Conservation (phyloP, 805 yeast species). For the Candida orba region DNA sequence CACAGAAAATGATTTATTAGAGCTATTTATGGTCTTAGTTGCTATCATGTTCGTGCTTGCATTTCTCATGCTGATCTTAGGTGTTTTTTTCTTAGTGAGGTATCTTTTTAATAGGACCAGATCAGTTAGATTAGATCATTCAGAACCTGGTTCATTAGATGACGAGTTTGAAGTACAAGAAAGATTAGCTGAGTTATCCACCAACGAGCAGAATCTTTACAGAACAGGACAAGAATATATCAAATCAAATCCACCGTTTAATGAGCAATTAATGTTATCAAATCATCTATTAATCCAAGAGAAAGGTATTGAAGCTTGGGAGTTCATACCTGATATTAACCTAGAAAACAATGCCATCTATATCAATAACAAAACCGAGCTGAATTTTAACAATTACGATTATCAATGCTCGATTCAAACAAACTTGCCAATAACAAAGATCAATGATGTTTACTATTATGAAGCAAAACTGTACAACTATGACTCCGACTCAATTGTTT, state of each 20-base stretch:
- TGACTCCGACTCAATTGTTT: conserved; percentile 47
- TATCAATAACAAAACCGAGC: conserved; percentile 39
- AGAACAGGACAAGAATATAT: conserved; percentile 37
- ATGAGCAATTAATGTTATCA: conserved; percentile 24
- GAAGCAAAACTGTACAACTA: conserved; percentile 60
- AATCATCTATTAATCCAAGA: conserved; percentile 50
- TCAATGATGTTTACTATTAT: conserved; percentile 46
- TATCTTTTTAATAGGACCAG: neutral
- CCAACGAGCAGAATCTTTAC: conserved; percentile 47
- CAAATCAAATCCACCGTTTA: conserved; percentile 16
- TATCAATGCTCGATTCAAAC: conserved; percentile 34
- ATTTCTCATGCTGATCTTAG: conserved; percentile 4
- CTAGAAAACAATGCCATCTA: conserved; percentile 42
- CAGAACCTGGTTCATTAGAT: conserved; percentile 50
- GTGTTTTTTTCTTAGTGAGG: conserved; percentile 5
- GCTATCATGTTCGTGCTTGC: conserved; percentile 4
- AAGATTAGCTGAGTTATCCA: conserved; percentile 39
- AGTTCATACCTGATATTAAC: conserved; percentile 42
- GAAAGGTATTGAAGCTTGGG: conserved; percentile 81
- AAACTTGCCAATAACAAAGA: conserved; percentile 37
- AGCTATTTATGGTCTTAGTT: neutral
- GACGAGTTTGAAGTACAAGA: conserved; percentile 41
- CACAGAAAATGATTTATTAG: neutral
- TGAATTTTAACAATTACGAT: conserved; percentile 24
- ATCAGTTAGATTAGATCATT: conserved; percentile 19